Conservation (phyloP, 352 stramenopile species). For the Phytopythium kandeliae region DNA sequence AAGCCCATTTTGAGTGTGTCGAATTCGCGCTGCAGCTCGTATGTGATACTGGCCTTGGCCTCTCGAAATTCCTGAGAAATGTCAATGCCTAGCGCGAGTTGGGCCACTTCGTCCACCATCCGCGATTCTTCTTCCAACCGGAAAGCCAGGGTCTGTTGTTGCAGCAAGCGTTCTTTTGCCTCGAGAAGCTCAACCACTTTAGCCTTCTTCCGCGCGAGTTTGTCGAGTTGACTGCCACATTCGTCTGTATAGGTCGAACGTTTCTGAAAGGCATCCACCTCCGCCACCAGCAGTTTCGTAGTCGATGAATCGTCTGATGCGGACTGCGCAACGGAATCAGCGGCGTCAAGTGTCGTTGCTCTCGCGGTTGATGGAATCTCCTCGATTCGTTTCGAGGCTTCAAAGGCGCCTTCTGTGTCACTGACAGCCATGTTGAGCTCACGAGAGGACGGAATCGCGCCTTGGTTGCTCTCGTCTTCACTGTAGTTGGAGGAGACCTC, state of each 20-base stretch:
- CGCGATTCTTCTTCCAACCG: constrained; percentile 29
- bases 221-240: constrained; percentile 9
- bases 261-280: constrained; percentile 16
- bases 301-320: constrained; percentile 45
- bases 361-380: neutral
- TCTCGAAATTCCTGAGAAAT: constrained; percentile 17
- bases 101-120: constrained; percentile 35
- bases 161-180: constrained; percentile 27
- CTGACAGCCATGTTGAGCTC: neutral
- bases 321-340: constrained; percentile 13
- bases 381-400: constrained; percentile 8
- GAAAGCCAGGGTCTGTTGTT: constrained; percentile 24
- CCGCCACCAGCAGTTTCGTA: constrained; percentile 35
- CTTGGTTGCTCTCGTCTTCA: neutral
- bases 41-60: constrained; percentile 22
- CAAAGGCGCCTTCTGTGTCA: constrained; percentile 19
- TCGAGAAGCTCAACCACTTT: constrained; percentile 32
- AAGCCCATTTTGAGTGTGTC: constrained; percentile 20
- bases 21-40: constrained; percentile 26
- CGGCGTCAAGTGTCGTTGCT: neutral
- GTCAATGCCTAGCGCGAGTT: constrained; percentile 29
- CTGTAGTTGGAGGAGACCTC: neutral
- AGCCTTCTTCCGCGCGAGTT: constrained; percentile 37
- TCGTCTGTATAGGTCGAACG: neutral
- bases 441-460: neutral